Evolutionary conservation across 2,329 filamentous ascomycete genomes (phyloP).

Genomic region (Botrytis tulipae): DNA sequence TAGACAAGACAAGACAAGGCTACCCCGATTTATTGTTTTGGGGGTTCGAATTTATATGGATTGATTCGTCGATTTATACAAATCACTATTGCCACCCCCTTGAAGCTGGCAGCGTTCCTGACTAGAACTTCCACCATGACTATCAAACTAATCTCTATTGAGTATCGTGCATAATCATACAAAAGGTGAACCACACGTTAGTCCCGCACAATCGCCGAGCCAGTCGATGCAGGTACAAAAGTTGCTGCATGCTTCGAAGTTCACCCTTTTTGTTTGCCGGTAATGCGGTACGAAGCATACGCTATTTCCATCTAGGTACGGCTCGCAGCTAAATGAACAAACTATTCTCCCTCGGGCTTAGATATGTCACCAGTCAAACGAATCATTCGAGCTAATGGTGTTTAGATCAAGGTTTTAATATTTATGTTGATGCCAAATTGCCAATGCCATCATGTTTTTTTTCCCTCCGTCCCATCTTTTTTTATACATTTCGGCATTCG

Average conservation of each 20-base stretch:
- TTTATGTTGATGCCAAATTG: not conserved
- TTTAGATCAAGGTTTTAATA: not conserved
- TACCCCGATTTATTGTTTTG: not conserved
- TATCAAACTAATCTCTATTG: not conserved
- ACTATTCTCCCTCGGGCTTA: not conserved
- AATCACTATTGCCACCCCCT: slow-evolving; percentile 11
- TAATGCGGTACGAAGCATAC: slow-evolving; percentile 3
- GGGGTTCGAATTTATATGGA: not conserved
- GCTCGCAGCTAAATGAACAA: slow-evolving; percentile 11
- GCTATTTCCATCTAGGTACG: slow-evolving; percentile 6
- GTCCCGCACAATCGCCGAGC: slow-evolving; percentile 16
- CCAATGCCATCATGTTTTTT: not conserved
- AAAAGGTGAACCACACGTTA: slow-evolving; percentile 15
- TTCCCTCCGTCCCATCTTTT: slow-evolving; percentile 9
- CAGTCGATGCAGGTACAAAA: slow-evolving; percentile 10
- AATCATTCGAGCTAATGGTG: not conserved
- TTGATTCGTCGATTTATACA: not conserved
- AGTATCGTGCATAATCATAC: slow-evolving; percentile 10
- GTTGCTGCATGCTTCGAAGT: slow-evolving; percentile 10
- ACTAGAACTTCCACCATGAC: not conserved
- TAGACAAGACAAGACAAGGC: not conserved
- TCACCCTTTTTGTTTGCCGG: slow-evolving; percentile 19
- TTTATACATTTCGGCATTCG: slow-evolving; percentile 10
- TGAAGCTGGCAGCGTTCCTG: slow-evolving; percentile 14
- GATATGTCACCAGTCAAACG: slow-evolving; percentile 4